A percentile compares a stretch with the other conserved stretches of the same genome.
Conservation (phyloP, 1,284 basidiomycete genomes). For the Cystobasidium pallidum region DNA sequence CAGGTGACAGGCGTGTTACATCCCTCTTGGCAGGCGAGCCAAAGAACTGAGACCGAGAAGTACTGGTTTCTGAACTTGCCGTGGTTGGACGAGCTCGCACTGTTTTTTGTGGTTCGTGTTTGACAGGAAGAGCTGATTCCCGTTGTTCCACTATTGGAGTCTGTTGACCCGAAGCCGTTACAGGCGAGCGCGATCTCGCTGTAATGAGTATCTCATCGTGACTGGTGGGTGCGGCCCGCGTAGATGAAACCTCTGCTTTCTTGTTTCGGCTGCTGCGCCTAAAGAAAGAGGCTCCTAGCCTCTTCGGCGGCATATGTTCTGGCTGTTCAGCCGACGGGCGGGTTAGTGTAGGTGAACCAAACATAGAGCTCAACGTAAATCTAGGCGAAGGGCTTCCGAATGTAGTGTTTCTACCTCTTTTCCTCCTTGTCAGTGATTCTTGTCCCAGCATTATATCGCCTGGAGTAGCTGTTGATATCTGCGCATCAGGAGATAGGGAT, state of each 20-base stretch:
- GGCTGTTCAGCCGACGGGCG: background rate
- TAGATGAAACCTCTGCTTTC: background rate
- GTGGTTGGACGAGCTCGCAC: slow-evolving; percentile 11
- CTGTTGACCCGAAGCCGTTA: background rate
- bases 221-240: background rate
- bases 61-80: background rate
- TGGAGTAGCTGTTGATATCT: background rate
- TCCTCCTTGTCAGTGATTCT: slow-evolving; percentile 1
- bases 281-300: slow-evolving; percentile 12
- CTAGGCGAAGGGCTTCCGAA: background rate
- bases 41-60: background rate
- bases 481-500: background rate
- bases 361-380: slow-evolving; percentile 1
- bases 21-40: background rate
- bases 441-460: background rate
- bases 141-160: background rate
- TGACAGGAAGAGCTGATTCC: background rate
- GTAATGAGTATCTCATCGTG: too few relatives aligned
- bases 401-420: slow-evolving; percentile 14
- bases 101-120: background rate
- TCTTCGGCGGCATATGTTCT: background rate
- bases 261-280: slow-evolving; percentile 13
- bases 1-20: background rate
- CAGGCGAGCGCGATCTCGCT: background rate
- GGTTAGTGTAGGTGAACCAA: background rate